These are phyloP conservation scores for Sparassis latifolia DNA, from an alignment of 1,284 basidiomycete genomes.

Conservation along the genomic window DNA sequence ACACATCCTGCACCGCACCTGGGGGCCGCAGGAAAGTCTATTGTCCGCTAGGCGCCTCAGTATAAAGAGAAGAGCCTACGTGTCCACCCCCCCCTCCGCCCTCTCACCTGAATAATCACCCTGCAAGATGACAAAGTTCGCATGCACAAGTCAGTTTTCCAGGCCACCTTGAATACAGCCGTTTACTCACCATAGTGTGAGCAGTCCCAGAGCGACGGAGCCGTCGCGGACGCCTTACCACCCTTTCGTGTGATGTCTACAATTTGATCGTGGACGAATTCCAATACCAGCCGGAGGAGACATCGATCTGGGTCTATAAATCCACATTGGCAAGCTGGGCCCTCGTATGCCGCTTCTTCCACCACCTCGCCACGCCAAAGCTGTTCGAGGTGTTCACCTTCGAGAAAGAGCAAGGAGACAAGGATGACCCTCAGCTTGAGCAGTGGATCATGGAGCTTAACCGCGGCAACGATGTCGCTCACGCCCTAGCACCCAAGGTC, in stretches of 20 bases:
- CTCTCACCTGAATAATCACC: too few relatives aligned
- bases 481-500: slow-evolving; percentile 3
- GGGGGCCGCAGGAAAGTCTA: too few relatives aligned
- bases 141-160: too few relatives aligned
- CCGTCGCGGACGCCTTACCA: slow-evolving; percentile 3
- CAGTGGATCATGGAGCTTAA: slow-evolving; percentile 5
- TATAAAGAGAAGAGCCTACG: too few relatives aligned
- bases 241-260: slow-evolving; percentile 10
- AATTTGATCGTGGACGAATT: slow-evolving; percentile 9
- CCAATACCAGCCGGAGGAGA: neutral
- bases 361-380: slow-evolving; percentile 16
- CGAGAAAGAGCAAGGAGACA: neutral
- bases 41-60: too few relatives aligned
- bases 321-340: slow-evolving; percentile 26
- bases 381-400: slow-evolving; percentile 7
- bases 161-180: too few relatives aligned
- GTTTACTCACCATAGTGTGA: too few relatives aligned
- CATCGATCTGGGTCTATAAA: slow-evolving; percentile 8
- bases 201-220: slow-evolving; percentile 5
- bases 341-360: slow-evolving; percentile 38
- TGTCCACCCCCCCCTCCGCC: too few relatives aligned
- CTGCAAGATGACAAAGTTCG: too few relatives aligned
- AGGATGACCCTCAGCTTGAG: neutral
- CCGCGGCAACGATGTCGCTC: slow-evolving; percentile 5
- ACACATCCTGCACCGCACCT: too few relatives aligned